Evolutionary conservation across 495 filamentous ascomycete species (phyloP), one percentile per base, ranked within the genome.

Genomic region (Neohortaea acidophila): DNA sequence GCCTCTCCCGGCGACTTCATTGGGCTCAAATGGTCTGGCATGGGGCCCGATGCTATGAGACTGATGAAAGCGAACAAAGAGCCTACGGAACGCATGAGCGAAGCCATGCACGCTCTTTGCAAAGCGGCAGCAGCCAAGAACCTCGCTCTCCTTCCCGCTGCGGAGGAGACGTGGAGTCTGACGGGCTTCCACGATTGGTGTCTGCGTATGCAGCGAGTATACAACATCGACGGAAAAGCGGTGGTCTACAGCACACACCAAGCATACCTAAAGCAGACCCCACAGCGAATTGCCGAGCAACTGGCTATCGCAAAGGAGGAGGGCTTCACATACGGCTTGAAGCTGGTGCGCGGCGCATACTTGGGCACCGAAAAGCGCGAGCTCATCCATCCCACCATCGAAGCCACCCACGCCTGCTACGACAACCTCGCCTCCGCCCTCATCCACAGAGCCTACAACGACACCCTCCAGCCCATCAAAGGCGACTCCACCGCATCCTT

Each of bases 271-370:
- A 78, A 80, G 52, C 69, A 72, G 1, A 77, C 76, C 0, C 77
- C 83, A 0, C 51, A 54, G 7, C 72, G 69, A 1, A 62, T 96
- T 0, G 68, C 71, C 10, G 52, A 53, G 3, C 83, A 94, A 52
- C 66, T 94, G 3, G 68, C 68, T 10, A 57, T 56, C 11, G 81
- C 87, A 1, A 53, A 66, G 18, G 54, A 65, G 36, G 76, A 85
- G 25, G 73, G 72, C 2, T 92, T 81, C 52, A 81, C 76, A 0
- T 64, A 93, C 0, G 87, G 89, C 17, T 72, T 89, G 20, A 97
- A 97, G 63, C 68, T 97, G 1, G 87, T 97, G 7, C 71, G 87
- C 22, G 87, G 87, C 25, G 87, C 87, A 7, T 97, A 97, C 56
- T 61, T 97, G 22, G 73, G 72, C 34, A 72, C 69, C 6, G 87